Base-by-base conservation (phyloP, 2,329 filamentous ascomycete species). In the Sporothrix sp. region DNA sequence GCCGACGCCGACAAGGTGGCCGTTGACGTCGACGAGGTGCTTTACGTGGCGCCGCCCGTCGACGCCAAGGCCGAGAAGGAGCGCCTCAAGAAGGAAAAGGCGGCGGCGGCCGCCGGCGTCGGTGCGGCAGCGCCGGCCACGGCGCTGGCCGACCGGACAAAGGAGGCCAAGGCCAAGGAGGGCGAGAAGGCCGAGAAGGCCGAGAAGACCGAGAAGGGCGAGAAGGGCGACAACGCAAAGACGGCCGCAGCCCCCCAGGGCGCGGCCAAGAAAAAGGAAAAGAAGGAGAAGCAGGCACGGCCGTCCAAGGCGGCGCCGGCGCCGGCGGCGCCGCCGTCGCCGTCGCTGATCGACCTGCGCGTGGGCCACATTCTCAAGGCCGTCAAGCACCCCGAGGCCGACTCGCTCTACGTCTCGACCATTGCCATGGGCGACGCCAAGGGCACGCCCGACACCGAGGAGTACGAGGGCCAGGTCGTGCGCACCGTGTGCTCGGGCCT, bases 321-420 rank as follows among this genome's bases (percentile, higher is more conserved):
- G 6, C 84, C 89, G 13, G 84, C 88, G 1, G 84, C 88, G 11
- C 85, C 87, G 2, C 81, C 88, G 5, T 87, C 87, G 1, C 93
- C 93, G 3, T 75, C 78, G 53, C 79, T 95, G 54, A 96, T 98
- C 65, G 93, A 98, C 66, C 83, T 98, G 47, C 84, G 93, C 57
- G 91, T 98, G 54, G 93, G 93, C 54, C 93, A 97, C 73, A 96
- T 98, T 61, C 82, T 98, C 63, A 95, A 96, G 71, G 90, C 90
- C 47, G 79, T 93, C 70, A 85, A 89, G 67, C 93, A 98, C 73
- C 93, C 93, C 49, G 94, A 98, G 62, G 93, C 93, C 58, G 93
- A 98, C 72, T 94, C 87, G 11, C 79, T 98, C 48, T 98, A 82
- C 69, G 93, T 98, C 54, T 94, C 87, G 55, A 97, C 90, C 49